Percentiles rank a stretch among this genome's conserved stretches.
Evolutionary conservation across 148 eudicot genomes (phyloP).

Genomic region (Pharnaceum exiguum): DNA sequence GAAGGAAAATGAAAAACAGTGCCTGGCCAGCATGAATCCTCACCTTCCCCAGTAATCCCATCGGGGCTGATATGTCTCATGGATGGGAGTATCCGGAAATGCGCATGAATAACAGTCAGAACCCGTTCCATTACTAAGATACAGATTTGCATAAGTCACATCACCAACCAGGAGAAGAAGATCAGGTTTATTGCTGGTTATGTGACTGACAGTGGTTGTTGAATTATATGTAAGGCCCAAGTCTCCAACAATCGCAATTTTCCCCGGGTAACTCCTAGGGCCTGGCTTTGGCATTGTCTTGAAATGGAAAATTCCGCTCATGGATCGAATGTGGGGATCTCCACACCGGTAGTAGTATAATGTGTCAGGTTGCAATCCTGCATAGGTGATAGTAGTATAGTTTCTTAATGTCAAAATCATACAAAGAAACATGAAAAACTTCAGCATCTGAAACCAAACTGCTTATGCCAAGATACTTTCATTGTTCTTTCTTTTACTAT

Average conservation of each 20-base stretch:
- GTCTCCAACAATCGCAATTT: constrained; percentile 83
- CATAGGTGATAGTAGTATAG: background rate
- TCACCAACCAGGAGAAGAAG: constrained; percentile 85
- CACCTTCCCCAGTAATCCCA: constrained; percentile 99
- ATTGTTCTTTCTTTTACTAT: too few species aligned
- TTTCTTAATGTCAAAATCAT: background rate
- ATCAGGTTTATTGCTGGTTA: constrained; percentile 69
- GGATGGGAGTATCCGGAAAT: constrained; percentile 80
- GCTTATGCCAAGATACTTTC: too few species aligned
- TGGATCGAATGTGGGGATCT: constrained; percentile 66
- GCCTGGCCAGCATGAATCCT: background rate
- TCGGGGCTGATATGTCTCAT: constrained; percentile 95
- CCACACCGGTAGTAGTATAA: constrained; percentile 82
- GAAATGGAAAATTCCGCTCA: constrained; percentile 56
- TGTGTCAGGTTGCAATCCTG: constrained; percentile 65
- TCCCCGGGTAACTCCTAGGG: constrained; percentile 57
- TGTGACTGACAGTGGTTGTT: constrained; percentile 66
- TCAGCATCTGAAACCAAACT: too few species aligned
- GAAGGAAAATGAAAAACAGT: background rate
- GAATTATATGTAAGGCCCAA: constrained; percentile 87
- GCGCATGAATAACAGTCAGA: constrained; percentile 90
- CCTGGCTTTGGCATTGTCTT: constrained; percentile 78
- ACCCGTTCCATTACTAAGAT: constrained; percentile 88
- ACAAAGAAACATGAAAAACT: background rate
- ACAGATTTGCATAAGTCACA: constrained; percentile 79